These are phyloP conservation scores for Alternaria sp. DNA, from an alignment of 2,329 filamentous ascomycete species.

Conservation along the genomic window DNA sequence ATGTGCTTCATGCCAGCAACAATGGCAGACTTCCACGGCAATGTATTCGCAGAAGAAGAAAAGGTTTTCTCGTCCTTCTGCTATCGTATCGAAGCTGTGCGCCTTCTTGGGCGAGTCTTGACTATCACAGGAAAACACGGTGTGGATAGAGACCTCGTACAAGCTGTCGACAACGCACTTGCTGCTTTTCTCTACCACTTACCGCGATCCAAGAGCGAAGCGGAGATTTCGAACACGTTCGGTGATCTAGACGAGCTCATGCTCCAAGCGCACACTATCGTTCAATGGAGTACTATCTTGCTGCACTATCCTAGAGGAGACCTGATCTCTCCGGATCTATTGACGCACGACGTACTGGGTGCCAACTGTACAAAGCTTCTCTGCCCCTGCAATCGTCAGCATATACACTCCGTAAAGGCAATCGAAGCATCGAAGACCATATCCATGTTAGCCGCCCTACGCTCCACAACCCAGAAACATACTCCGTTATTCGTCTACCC, in stretches of 20 bases:
- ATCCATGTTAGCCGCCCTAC: slow-evolving; percentile 73
- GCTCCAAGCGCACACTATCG: slow-evolving; percentile 84
- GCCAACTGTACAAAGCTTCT: slow-evolving; percentile 20
- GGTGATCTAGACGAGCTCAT: slow-evolving; percentile 83
- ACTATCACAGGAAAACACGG: slow-evolving; percentile 40
- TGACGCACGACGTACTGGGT: slow-evolving; percentile 19
- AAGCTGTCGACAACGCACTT: slow-evolving; percentile 65
- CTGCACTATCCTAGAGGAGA: slow-evolving; percentile 29
- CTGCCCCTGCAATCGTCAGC: slow-evolving; percentile 24
- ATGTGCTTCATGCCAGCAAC: slow-evolving; percentile 48
- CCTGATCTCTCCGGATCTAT: slow-evolving; percentile 13
- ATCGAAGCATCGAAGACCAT: slow-evolving; percentile 78
- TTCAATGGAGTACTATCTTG: slow-evolving; percentile 45
- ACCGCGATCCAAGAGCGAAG: slow-evolving; percentile 68
- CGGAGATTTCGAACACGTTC: slow-evolving; percentile 70
- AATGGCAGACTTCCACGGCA: slow-evolving; percentile 76
- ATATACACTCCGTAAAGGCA: slow-evolving; percentile 74
- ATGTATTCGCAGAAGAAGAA: slow-evolving; percentile 73
- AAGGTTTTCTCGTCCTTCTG: slow-evolving; percentile 80
- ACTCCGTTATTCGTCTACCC: slow-evolving; percentile 49
- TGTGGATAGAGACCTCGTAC: slow-evolving; percentile 51
- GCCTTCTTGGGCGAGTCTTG: slow-evolving; percentile 78
- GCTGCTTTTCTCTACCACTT: slow-evolving; percentile 80
- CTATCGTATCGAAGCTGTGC: slow-evolving; percentile 79
- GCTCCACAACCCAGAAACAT: slow-evolving; percentile 69